Evolutionary conservation across 73 alveolate genomes (phyloP).

Genomic region (Symbiodinium natans): DNA sequence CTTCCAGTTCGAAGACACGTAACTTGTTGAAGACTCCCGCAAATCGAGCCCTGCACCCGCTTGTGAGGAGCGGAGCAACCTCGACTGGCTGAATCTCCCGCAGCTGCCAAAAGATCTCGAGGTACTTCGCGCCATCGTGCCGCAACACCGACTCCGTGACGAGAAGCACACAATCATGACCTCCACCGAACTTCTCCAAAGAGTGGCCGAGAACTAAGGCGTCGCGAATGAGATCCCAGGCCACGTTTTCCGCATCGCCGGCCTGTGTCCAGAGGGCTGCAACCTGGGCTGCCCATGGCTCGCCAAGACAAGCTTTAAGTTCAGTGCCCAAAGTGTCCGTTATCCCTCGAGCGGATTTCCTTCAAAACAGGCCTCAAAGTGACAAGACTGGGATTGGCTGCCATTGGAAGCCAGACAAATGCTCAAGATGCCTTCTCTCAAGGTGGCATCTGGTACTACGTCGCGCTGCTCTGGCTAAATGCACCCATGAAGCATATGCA

Average conservation of each 20-base stretch:
- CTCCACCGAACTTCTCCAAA: not conserved
- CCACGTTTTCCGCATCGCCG: not conserved
- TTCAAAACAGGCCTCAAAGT: no score
- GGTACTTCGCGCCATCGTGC: not conserved
- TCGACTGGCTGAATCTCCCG: not conserved
- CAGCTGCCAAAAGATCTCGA: not conserved
- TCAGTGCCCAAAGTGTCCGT: no score
- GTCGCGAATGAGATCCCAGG: not conserved
- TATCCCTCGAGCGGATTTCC: no score
- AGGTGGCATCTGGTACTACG: no score
- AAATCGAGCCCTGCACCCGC: not conserved
- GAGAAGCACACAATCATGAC: not conserved
- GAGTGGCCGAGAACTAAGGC: not conserved
- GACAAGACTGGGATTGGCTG: no score
- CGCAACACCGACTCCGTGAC: not conserved
- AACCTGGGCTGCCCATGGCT: not conserved
- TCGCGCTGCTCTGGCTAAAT: no score
- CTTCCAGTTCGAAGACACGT: not conserved
- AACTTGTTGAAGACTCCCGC: not conserved
- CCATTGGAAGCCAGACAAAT: no score
- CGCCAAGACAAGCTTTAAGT: no score
- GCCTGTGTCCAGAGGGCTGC: not conserved
- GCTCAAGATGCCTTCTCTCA: no score
- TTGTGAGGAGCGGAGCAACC: not conserved
- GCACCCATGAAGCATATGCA: no score